A percentile compares a stretch with the other conserved stretches of the same genome.
Evolutionary conservation across 2,329 filamentous ascomycete genomes (phyloP).

Genomic region (Colletotrichum melonis): DNA sequence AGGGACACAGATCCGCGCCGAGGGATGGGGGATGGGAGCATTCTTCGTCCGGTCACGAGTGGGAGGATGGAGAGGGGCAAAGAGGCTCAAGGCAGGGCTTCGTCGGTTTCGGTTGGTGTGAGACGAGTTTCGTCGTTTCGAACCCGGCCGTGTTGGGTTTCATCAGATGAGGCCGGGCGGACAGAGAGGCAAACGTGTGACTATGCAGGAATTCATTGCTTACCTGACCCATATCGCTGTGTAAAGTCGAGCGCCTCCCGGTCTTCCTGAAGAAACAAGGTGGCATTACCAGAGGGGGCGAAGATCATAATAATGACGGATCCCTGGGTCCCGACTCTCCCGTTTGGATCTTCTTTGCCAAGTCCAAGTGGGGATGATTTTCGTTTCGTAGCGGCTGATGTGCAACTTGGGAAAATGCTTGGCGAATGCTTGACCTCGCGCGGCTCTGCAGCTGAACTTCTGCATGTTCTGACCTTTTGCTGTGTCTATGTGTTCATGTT

Average conservation of each 20-base stretch:
- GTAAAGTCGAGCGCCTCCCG: neutral
- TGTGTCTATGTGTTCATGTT: neutral
- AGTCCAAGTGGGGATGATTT: constrained; percentile 16
- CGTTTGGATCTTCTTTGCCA: constrained; percentile 29
- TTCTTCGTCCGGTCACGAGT: neutral
- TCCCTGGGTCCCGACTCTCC: constrained; percentile 2
- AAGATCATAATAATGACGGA: constrained; percentile 9
- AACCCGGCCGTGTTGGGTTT: constrained; percentile 20
- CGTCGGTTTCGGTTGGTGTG: constrained; percentile 23
- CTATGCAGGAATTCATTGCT: neutral
- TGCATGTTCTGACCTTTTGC: neutral
- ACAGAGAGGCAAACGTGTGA: neutral
- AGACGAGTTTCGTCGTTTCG: constrained; percentile 32
- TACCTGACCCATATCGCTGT: neutral
- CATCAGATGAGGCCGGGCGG: constrained; percentile 30
- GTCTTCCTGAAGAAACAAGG: neutral
- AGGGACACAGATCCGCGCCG: neutral
- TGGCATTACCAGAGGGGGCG: neutral
- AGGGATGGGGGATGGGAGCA: neutral
- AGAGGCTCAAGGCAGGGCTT: neutral
- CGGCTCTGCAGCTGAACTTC: constrained; percentile 17
- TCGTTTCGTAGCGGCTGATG: constrained; percentile 26
- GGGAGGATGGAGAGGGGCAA: neutral
- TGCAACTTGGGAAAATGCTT: constrained; percentile 18
- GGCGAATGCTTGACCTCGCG: constrained; percentile 25